Conservation (phyloP, 1,284 basidiomycete genomes). For the Sparassis latifolia region DNA sequence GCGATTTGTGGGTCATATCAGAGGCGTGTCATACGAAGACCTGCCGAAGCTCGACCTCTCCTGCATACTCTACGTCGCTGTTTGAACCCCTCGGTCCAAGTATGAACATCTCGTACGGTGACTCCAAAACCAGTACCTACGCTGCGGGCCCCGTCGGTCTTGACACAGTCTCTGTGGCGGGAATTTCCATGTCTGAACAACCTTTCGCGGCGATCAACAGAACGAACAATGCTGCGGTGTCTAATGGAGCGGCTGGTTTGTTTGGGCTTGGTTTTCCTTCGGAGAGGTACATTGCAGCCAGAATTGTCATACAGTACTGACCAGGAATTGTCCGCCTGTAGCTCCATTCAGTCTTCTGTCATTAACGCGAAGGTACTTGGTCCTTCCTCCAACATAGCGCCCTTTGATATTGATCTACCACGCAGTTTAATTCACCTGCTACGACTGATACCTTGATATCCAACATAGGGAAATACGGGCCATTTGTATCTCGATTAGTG, state of each 20-base stretch:
- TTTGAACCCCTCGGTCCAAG: slow-evolving; percentile 22
- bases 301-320: neutral
- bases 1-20: slow-evolving; percentile 28
- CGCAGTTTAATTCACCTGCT: slow-evolving; percentile 20
- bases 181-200: slow-evolving; percentile 28
- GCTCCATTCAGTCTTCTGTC: slow-evolving; percentile 34
- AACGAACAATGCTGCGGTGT: slow-evolving; percentile 31
- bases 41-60: slow-evolving; percentile 15
- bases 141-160: slow-evolving; percentile 30
- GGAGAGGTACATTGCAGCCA: slow-evolving; percentile 21
- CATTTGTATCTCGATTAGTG: slow-evolving; percentile 39
- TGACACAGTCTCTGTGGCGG: slow-evolving; percentile 31
- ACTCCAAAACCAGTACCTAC: slow-evolving; percentile 31
- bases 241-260: slow-evolving; percentile 31
- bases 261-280: slow-evolving; percentile 34
- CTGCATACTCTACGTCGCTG: slow-evolving; percentile 19
- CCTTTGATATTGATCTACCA: neutral
- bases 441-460: slow-evolving; percentile 35
- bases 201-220: slow-evolving; percentile 28
- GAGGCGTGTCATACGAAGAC: slow-evolving; percentile 15
- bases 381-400: no score
- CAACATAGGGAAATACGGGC: slow-evolving; percentile 34
- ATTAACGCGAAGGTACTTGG: slow-evolving; percentile 26
- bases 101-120: slow-evolving; percentile 28
- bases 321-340: slow-evolving; percentile 10